Base-by-base conservation (phyloP, 2,329 filamentous ascomycete genomes). In the Penicillium aurantiogriseum region DNA sequence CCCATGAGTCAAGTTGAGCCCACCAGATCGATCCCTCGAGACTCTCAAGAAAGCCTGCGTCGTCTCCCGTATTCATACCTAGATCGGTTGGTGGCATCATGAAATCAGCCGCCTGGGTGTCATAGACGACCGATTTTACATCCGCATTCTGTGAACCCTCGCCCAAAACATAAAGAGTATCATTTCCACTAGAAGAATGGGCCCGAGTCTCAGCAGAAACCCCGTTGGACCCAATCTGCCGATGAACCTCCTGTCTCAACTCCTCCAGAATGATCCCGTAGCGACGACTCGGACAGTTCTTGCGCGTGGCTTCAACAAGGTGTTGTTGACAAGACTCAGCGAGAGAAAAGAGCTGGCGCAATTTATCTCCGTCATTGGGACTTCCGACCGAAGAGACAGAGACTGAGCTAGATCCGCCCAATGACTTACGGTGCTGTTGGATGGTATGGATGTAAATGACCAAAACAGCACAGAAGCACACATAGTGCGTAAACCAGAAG, bases 191-290 rank as follows among this genome's bases (percentile, higher is more conserved):
- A 25, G 29, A 13, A 38, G 8, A 27, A 27, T 35, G 42, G 36
- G 51, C 2, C 15, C 33, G 23, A 5, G 15, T n/a, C 21, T 25
- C 45, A 19, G 17, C 40, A n/a, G 36, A 21, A 9, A 53, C 46
- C 17, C 53, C 56, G 43, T 60, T 43, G 1, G 69, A 58, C 3
- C 67, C 67, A 33, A 73, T 67, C 49, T 74, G 72, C 10, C 68
- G 63, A 60, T 74, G 73, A 2, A 75, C 78, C 54, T 80, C 78
- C 8, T 71, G 64, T 42, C 78, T 68, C 23, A 80, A 60, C 54
- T 80, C 79, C 46, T 79, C 77, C 10, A 81, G 61, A 43, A 81
- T 81, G 48, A 80, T 80, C 31, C 76, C 77, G 44, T 81, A 81
- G 39, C 77, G 72, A 7, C 77, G 74, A 47, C 77, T 79, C 0